Evolutionary conservation across 495 filamentous ascomycete species (phyloP).

Genomic region (Penicillium cataractarum): DNA sequence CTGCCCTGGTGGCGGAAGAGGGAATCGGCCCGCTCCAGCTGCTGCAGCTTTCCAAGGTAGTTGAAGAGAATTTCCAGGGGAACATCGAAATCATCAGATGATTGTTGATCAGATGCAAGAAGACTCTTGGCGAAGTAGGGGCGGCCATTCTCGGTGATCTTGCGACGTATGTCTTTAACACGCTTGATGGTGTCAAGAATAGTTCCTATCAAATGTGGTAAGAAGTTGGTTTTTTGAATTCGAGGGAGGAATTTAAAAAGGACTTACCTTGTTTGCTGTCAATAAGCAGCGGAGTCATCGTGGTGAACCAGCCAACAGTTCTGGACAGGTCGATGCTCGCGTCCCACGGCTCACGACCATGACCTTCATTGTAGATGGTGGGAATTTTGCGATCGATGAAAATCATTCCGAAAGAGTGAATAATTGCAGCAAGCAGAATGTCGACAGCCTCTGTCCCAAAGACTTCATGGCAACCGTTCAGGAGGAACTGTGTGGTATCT

Average conservation of each 20-base stretch:
- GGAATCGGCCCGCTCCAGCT: conserved; percentile 60
- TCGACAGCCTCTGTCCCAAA: conserved; percentile 59
- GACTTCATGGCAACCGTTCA: conserved; percentile 45
- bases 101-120: conserved; percentile 46
- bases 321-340: conserved; percentile 53
- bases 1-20: conserved; percentile 64
- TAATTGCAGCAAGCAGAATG: conserved; percentile 52
- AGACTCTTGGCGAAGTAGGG: conserved; percentile 55
- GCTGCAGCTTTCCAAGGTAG: conserved; percentile 64
- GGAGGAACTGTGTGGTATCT: conserved; percentile 46
- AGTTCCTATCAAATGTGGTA: conserved; percentile 18
- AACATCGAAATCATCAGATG: conserved; percentile 47
- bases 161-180: conserved; percentile 51
- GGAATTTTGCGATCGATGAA: conserved; percentile 60
- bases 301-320: conserved; percentile 67
- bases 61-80: conserved; percentile 74
- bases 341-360: conserved; percentile 59
- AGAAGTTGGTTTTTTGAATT: not conserved
- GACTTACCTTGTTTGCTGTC: conserved; percentile 36
- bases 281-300: conserved; percentile 52
- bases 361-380: conserved; percentile 58
- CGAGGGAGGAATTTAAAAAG: not conserved
- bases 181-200: conserved; percentile 44
- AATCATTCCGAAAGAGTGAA: conserved; percentile 50
- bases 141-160: conserved; percentile 43